Conservation (phyloP, 306 rosid species). For the Dryas drummondii region DNA sequence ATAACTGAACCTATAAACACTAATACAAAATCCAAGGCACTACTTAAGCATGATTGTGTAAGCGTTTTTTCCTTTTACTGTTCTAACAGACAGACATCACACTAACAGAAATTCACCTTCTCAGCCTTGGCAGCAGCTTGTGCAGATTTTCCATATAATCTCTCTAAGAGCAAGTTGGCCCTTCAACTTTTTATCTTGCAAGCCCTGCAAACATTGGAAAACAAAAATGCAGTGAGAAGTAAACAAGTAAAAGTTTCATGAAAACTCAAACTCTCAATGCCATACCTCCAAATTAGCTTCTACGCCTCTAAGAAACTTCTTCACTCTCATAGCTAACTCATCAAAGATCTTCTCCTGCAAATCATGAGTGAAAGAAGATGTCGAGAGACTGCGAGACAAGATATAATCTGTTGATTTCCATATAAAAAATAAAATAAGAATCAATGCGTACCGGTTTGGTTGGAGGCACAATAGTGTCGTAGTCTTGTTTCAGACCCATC, state of each 20-base stretch:
- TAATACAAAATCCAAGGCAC: not conserved
- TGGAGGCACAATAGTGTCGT: constrained; percentile 8
- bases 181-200: constrained; percentile 73
- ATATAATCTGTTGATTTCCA: too few relatives aligned
- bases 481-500: constrained; percentile 25
- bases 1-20: not conserved
- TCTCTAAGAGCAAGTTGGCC: constrained; percentile 69
- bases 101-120: constrained; percentile 45
- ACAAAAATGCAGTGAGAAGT: not conserved
- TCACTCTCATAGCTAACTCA: constrained; percentile 51
- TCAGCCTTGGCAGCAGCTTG: constrained; percentile 76
- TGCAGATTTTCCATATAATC: constrained; percentile 60
- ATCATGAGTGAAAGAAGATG: not conserved
- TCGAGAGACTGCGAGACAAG: not conserved
- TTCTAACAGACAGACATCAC: not conserved
- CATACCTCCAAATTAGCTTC: constrained; percentile 66
- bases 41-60: not conserved
- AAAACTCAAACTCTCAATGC: not conserved
- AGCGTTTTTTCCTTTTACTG: not conserved
- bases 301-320: constrained; percentile 84
- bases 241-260: not conserved
- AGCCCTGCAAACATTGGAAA: constrained; percentile 41
- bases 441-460: constrained; percentile 16
- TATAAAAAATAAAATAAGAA: not conserved
- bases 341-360: constrained; percentile 59